phyloP scores from a whole-genome alignment of 345 rosid species.

The Euphorbia pulcherrima region DNA sequence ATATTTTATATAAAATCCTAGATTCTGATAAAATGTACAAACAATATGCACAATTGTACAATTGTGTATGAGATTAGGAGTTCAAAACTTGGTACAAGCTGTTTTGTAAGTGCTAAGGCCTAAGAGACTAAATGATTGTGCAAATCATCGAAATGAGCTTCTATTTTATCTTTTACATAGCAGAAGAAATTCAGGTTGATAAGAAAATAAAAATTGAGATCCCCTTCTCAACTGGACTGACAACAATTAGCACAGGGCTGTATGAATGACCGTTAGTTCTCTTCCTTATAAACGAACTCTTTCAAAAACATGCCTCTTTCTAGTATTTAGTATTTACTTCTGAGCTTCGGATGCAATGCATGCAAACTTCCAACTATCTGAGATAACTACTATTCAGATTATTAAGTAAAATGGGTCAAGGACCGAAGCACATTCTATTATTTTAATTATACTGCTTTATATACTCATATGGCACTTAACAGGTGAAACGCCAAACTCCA shows the following conservation, averaged over 20 bases:
- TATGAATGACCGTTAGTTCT: not conserved
- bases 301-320: not conserved
- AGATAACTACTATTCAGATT: not conserved
- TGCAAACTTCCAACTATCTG: not conserved
- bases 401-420: not conserved
- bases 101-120: too few species aligned
- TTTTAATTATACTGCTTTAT: not conserved
- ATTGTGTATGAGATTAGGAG: too few species aligned
- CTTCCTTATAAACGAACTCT: not conserved
- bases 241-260: not conserved
- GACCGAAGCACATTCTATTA: not conserved
- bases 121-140: too few species aligned
- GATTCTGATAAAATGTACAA: too few species aligned
- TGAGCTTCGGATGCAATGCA: not conserved
- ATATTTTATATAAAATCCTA: not conserved
- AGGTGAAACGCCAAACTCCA: slow-evolving; percentile 83
- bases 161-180: too few species aligned
- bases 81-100: too few species aligned
- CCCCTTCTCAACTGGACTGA: too few species aligned
- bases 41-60: too few species aligned
- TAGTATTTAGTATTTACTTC: too few species aligned
- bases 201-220: too few species aligned
- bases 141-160: not conserved
- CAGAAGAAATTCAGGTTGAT: too few species aligned
- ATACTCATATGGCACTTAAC: not conserved